Percentiles rank a stretch among this genome's conserved stretches.
phyloP scores from a whole-genome alignment of 345 rosid genomes.

The Hypericum androsaemum region DNA sequence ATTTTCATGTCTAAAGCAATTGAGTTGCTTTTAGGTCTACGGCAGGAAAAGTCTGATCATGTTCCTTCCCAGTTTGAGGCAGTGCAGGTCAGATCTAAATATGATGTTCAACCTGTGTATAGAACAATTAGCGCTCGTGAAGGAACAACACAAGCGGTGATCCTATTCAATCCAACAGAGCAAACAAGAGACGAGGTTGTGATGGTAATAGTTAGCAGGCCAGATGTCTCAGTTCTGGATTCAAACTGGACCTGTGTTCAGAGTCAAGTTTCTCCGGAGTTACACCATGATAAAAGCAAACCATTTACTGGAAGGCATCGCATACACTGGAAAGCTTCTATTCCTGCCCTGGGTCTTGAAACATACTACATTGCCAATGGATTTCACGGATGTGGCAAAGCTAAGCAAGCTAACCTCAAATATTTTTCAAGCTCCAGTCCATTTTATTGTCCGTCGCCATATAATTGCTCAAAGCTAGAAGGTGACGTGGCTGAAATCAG shows the following conservation, averaged over 20 bases:
- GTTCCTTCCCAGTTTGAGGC: conserved; percentile 70
- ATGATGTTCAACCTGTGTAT: conserved; percentile 75
- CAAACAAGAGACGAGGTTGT: conserved; percentile 79
- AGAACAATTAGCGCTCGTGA: conserved; percentile 53
- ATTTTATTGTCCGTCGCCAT: conserved; percentile 63
- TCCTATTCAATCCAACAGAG: conserved; percentile 78
- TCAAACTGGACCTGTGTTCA: conserved; percentile 82
- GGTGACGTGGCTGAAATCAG: conserved; percentile 45
- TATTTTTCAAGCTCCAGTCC: conserved; percentile 36
- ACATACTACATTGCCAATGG: conserved; percentile 81
- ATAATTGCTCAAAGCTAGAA: conserved; percentile 62
- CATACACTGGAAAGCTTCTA: conserved; percentile 78
- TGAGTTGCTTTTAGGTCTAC: conserved; percentile 74
- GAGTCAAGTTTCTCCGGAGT: conserved; percentile 91
- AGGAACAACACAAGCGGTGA: conserved; percentile 69
- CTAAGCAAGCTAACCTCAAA: conserved; percentile 53
- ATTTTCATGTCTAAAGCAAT: conserved; percentile 94
- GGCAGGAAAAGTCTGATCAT: conserved; percentile 71
- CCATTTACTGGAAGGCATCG: conserved; percentile 78
- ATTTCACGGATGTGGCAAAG: conserved; percentile 67
- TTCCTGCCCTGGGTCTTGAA: conserved; percentile 84
- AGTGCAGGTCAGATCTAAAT: conserved; percentile 65
- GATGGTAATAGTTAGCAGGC: conserved; percentile 55
- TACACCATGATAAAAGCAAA: conserved; percentile 63
- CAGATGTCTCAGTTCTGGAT: conserved; percentile 72